Base-by-base conservation (phyloP, 202 grass and related monocot species). In the Cymbopogon flexuosus region DNA sequence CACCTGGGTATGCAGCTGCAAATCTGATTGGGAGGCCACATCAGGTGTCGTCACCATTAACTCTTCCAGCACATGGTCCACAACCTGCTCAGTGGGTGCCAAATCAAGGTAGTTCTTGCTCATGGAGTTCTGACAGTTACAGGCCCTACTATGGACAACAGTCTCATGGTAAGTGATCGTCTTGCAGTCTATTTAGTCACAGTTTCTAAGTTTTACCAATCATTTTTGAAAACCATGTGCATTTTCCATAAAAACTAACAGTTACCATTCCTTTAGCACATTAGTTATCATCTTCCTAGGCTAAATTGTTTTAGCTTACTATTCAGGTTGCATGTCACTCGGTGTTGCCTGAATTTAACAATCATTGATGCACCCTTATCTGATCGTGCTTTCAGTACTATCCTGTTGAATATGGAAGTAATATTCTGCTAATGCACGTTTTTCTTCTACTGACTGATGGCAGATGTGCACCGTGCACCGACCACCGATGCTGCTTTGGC, bases 111-210 rank as follows among this genome's bases (percentile, higher is more conserved):
- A 57, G 52, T 63, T 70, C 36, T 64, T 23, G 52, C 40, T 27
- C 59, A 3, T 73, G 57, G 80, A 80, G 29, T 73, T 76, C 59
- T 74, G 39, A 37, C 51, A 73, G 42, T 51, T 84, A 83, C 34
- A 22, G 13, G 52, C 79, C 43, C 46, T 74, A 68, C 63, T 74
- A 72, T 70, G 67, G 40, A 72, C 79, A 81, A 39, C 70, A 81
- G 29, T 73, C 70, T 78, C 62, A 71, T 70, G 76, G 91, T 84
- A 83, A 54, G 75, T 41, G 70, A 76, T 69, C 40, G 62, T 24
- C 24, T 30, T 74, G 42, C 15, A 16, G 13, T 64, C 19, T 65
- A 74, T 18, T 29, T 62, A 49, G 5, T 78, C 54, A n/a, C 64
- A 70, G 33, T 74, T 61, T 40, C 46, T 68, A n/a, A 16, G 16